A percentile compares a stretch with the other conserved stretches of the same genome.
phyloP scores from a whole-genome alignment of 768 basidiomycete species.

The Chalciporus pseudorubinellus region DNA sequence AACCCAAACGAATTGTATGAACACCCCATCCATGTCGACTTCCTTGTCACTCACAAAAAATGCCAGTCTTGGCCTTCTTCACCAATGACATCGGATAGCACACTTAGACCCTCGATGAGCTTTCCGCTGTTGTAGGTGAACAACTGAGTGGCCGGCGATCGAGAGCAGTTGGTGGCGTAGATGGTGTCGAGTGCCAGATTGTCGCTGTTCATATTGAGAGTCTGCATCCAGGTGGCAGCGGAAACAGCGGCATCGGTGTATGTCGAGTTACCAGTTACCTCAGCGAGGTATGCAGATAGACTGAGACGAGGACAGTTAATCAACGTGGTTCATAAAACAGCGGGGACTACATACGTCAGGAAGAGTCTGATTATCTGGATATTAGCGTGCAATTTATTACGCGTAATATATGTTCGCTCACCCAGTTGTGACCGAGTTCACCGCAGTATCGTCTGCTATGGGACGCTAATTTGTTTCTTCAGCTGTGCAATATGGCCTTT shows the following conservation, averaged over 20 bases:
- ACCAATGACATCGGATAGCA: slow-evolving; percentile 42
- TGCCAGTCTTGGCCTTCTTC: slow-evolving; percentile 38
- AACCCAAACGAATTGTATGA: slow-evolving; percentile 1
- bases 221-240: slow-evolving; percentile 48
- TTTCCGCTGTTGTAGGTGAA: slow-evolving; percentile 59
- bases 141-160: slow-evolving; percentile 44
- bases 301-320: slow-evolving; percentile 22
- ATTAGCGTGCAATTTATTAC: neutral
- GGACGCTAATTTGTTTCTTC: slow-evolving; percentile 36
- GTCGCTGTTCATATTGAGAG: slow-evolving; percentile 41
- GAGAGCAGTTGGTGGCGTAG: slow-evolving; percentile 44
- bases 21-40: neutral
- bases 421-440: slow-evolving; percentile 55
- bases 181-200: slow-evolving; percentile 48
- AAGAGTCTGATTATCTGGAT: slow-evolving; percentile 32
- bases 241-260: slow-evolving; percentile 47
- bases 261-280: slow-evolving; percentile 42
- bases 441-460: slow-evolving; percentile 37
- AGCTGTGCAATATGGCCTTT: neutral
- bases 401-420: slow-evolving; percentile 13
- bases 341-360: slow-evolving; percentile 33
- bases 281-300: slow-evolving; percentile 48
- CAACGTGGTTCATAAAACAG: neutral
- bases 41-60: slow-evolving; percentile 33
- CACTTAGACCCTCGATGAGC: slow-evolving; percentile 49